Conservation (phyloP, 202 grass and related monocot species). For the Panicum hallii region DNA sequence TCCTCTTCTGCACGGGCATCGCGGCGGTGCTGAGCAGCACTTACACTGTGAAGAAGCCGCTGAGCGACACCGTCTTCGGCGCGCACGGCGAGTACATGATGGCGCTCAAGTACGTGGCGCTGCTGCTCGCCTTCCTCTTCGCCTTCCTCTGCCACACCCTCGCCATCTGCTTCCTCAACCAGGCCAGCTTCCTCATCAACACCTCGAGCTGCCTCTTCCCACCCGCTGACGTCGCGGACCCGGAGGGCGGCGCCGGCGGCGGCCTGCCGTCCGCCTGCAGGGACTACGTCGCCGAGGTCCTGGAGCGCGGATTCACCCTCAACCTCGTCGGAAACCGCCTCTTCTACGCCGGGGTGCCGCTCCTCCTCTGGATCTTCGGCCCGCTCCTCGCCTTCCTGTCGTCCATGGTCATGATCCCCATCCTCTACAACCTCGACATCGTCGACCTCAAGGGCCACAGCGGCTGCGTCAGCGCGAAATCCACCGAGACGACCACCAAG, state of each 20-base stretch:
- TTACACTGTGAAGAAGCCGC: slow-evolving; percentile 76
- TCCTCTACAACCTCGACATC: slow-evolving; percentile 80
- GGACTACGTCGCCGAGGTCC: slow-evolving; percentile 45
- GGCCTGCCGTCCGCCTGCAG: neutral
- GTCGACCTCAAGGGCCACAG: slow-evolving; percentile 12
- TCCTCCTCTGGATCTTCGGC: slow-evolving; percentile 82
- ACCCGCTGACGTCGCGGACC: neutral
- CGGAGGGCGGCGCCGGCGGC: neutral
- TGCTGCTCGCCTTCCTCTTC: slow-evolving; percentile 72
- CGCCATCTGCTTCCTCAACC: slow-evolving; percentile 83
- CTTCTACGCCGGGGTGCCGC: slow-evolving; percentile 71
- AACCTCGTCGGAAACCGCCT: slow-evolving; percentile 73
- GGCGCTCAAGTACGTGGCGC: slow-evolving; percentile 79
- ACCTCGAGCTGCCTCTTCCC: slow-evolving; percentile 11
- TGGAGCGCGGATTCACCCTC: slow-evolving; percentile 66
- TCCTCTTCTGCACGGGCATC: slow-evolving; percentile 86
- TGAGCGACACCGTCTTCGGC: slow-evolving; percentile 73
- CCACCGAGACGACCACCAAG: neutral
- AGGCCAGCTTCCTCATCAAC: slow-evolving; percentile 86
- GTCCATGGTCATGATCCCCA: slow-evolving; percentile 65
- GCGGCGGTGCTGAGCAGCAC: slow-evolving; percentile 92
- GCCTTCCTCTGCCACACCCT: slow-evolving; percentile 85
- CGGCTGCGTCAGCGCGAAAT: slow-evolving; percentile 35
- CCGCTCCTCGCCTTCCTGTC: slow-evolving; percentile 74
- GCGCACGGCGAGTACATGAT: slow-evolving; percentile 89